These are phyloP conservation scores for Rubus parviflorus DNA, from an alignment of 306 rosid genomes.

Conservation along the genomic window DNA sequence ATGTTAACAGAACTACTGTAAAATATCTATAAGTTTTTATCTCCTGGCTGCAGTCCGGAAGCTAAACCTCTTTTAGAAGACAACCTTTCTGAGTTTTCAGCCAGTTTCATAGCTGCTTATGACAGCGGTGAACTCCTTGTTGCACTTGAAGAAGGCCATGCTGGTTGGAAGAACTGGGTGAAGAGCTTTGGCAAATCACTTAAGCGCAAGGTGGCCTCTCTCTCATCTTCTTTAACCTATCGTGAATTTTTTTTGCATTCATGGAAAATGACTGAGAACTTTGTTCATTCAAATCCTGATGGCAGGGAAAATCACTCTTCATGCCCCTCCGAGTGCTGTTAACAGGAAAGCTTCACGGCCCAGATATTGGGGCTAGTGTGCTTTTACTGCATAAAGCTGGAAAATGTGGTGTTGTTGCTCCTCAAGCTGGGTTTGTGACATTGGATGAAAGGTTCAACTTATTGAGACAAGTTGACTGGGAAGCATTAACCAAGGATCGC, in stretches of 20 bases:
- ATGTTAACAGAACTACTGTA: background rate
- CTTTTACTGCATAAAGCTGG: slow-evolving; percentile 71
- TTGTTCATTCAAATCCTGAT: slow-evolving; percentile 14
- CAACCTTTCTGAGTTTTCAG: slow-evolving; percentile 70
- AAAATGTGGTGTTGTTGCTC: slow-evolving; percentile 42
- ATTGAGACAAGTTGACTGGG: slow-evolving; percentile 72
- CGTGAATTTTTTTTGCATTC: background rate
- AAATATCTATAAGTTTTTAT: slow-evolving; percentile 7
- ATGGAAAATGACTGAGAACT: background rate
- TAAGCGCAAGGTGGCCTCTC: slow-evolving; percentile 71
- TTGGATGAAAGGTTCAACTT: slow-evolving; percentile 59
- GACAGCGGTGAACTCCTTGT: slow-evolving; percentile 64
- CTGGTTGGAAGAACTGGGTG: slow-evolving; percentile 98
- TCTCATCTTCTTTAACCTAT: background rate
- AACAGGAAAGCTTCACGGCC: slow-evolving; percentile 95
- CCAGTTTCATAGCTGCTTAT: slow-evolving; percentile 73
- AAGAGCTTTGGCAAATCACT: slow-evolving; percentile 83
- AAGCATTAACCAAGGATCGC: slow-evolving; percentile 48
- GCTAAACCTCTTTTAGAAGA: slow-evolving; percentile 69
- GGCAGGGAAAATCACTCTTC: slow-evolving; percentile 87
- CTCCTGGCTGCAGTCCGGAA: slow-evolving; percentile 66
- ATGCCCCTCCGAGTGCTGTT: slow-evolving; percentile 89
- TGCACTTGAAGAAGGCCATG: slow-evolving; percentile 85
- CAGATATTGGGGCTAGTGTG: slow-evolving; percentile 71
- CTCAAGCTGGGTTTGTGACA: slow-evolving; percentile 59